Percentiles rank a stretch among this genome's conserved stretches.
Evolutionary conservation across 2,329 filamentous ascomycete genomes (phyloP).

Genomic region (Fonsecaea erecta): DNA sequence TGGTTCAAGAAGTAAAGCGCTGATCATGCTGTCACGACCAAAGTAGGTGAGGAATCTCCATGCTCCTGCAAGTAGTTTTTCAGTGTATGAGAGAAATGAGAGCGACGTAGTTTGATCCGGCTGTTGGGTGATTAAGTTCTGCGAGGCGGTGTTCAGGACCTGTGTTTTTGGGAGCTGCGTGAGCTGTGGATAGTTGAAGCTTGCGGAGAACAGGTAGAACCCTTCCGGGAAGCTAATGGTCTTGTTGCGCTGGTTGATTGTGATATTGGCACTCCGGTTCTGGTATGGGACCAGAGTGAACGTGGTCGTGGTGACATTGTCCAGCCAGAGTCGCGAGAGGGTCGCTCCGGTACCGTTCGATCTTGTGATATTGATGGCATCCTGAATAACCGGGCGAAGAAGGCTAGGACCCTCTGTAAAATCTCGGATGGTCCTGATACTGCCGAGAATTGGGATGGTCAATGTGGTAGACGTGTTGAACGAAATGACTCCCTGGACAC

Average conservation of each 20-base stretch:
- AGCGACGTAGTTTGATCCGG: conserved; percentile 58
- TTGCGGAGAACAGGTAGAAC: conserved; percentile 62
- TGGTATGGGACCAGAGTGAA: conserved; percentile 53
- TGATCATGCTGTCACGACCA: conserved; percentile 68
- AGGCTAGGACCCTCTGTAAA: conserved; percentile 63
- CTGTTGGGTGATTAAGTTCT: conserved; percentile 52
- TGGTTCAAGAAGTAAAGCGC: conserved; percentile 61
- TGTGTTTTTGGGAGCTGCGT: conserved; percentile 56
- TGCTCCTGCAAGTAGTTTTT: conserved; percentile 67
- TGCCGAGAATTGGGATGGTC: conserved; percentile 63
- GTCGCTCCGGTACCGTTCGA: conserved; percentile 51
- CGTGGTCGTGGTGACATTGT: conserved; percentile 63
- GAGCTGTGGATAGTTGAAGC: conserved; percentile 67
- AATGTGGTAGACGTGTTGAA: conserved; percentile 64
- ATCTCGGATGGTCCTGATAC: conserved; percentile 66
- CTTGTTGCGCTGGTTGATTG: conserved; percentile 49
- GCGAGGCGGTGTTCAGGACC: conserved; percentile 57
- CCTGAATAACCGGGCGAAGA: conserved; percentile 59
- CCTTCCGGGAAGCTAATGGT: conserved; percentile 58
- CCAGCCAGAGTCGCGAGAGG: conserved; percentile 63
- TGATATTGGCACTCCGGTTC: conserved; percentile 32
- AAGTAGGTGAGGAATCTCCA: conserved; percentile 72
- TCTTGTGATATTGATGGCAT: conserved; percentile 53
- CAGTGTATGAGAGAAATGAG: conserved; percentile 66
- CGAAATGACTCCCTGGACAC: conserved; percentile 58